Conservation (phyloP, 129 eudicot genomes). For the Lactuca sativa region DNA sequence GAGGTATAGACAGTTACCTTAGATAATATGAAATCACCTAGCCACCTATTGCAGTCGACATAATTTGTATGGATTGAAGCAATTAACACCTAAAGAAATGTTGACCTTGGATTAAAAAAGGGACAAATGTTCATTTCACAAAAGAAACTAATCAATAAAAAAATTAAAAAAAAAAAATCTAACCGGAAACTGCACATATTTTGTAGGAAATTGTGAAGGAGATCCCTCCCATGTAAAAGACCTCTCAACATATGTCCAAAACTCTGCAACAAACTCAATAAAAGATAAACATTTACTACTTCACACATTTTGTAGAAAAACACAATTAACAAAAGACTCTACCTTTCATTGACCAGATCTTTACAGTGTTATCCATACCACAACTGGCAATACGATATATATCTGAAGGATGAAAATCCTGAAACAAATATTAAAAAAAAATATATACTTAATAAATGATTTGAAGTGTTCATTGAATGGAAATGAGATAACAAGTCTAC, state of each 20-base stretch:
- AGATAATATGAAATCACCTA: slow-evolving; percentile 93
- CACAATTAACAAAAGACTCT: slow-evolving; percentile 2
- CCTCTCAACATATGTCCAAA: slow-evolving; percentile 95
- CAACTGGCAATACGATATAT: slow-evolving; percentile 97
- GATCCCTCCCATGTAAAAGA: slow-evolving; percentile 97
- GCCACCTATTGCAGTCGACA: slow-evolving; percentile 97
- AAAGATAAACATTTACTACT: slow-evolving; percentile 1
- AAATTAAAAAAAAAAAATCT: slow-evolving; percentile 22
- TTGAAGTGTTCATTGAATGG: neutral
- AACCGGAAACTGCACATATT: slow-evolving; percentile 99
- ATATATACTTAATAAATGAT: neutral
- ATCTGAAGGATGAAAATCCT: slow-evolving; percentile 99
- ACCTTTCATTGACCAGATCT: slow-evolving; percentile 99
- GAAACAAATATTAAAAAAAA: slow-evolving; percentile 19
- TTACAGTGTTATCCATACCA: slow-evolving; percentile 97
- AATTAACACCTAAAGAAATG: slow-evolving; percentile 54
- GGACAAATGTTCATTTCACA: slow-evolving; percentile 15
- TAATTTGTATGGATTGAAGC: slow-evolving; percentile 93
- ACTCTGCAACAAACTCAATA: slow-evolving; percentile 53
- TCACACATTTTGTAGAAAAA: neutral
- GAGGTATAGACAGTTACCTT: slow-evolving; percentile 47
- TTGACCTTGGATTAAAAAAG: slow-evolving; percentile 12
- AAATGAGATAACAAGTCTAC: slow-evolving; percentile 2
- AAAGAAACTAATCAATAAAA: neutral
- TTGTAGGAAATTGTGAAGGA: slow-evolving; percentile 95